Conservation (phyloP, 768 basidiomycete genomes). For the Mycena pura region DNA sequence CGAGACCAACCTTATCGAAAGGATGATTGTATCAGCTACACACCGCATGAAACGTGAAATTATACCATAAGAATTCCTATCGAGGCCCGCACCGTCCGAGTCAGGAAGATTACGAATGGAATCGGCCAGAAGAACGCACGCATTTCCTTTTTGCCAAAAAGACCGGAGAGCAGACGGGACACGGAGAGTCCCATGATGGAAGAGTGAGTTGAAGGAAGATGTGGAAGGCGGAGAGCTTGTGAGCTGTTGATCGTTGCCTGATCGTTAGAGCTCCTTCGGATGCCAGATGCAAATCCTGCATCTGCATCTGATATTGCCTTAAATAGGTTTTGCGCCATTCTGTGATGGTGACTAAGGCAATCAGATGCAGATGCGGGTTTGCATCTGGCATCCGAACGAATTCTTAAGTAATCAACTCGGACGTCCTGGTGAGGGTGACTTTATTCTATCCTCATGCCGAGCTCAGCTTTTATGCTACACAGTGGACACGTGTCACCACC, state of each 20-base stretch:
- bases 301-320: no score
- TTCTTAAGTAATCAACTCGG: constrained; percentile 8
- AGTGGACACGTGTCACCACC: neutral
- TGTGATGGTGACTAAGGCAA: no score
- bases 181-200: constrained; percentile 77
- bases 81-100: constrained; percentile 37
- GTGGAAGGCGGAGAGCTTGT: no score
- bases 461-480: neutral
- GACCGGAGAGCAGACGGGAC: constrained; percentile 75
- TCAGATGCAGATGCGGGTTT: no score
- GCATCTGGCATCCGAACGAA: no score
- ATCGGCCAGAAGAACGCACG: constrained; percentile 64
- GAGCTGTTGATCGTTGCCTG: no score
- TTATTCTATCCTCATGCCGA: constrained; percentile 2
- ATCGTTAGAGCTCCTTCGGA: no score
- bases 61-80: constrained; percentile 95
- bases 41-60: constrained; percentile 29
- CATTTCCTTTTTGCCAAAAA: constrained; percentile 99
- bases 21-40: constrained; percentile 14
- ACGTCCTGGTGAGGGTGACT: constrained; percentile 2
- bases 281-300: no score
- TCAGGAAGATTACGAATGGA: constrained; percentile 40
- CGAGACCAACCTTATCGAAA: constrained; percentile 90
- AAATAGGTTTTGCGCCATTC: no score
- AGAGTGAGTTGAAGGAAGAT: constrained; percentile 25